These are phyloP conservation scores for Elsinoe perseae DNA, from an alignment of 2,329 filamentous ascomycete species.

Conservation along the genomic window DNA sequence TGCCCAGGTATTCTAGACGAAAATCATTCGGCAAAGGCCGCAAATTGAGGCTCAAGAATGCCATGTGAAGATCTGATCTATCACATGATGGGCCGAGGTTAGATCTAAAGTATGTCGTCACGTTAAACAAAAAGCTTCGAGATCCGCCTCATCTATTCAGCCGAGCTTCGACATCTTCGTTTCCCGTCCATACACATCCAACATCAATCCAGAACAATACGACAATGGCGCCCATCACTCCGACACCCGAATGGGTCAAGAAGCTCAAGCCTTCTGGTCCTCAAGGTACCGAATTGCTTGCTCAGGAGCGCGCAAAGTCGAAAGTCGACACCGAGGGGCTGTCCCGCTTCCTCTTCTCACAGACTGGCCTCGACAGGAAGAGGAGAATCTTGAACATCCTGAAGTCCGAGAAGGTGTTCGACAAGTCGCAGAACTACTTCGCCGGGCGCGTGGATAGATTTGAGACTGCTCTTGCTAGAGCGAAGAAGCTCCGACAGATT, in stretches of 20 bases:
- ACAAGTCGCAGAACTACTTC: slow-evolving; percentile 73
- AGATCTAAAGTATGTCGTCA: slow-evolving; percentile 1
- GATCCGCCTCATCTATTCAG: background rate
- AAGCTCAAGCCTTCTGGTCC: slow-evolving; percentile 57
- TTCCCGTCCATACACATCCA: background rate
- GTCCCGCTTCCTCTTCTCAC: slow-evolving; percentile 61
- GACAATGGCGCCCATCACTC: slow-evolving; percentile 18
- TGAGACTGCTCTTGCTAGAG: slow-evolving; percentile 60
- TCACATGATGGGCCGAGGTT: slow-evolving; percentile 2
- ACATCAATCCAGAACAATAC: background rate
- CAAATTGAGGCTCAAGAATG: slow-evolving; percentile 8
- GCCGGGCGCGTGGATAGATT: slow-evolving; percentile 61
- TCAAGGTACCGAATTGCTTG: slow-evolving; percentile 61
- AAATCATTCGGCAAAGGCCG: slow-evolving; percentile 1
- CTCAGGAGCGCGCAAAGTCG: slow-evolving; percentile 60
- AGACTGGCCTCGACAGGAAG: slow-evolving; percentile 54
- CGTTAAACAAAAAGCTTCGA: slow-evolving; percentile 4
- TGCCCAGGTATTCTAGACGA: slow-evolving; percentile 6
- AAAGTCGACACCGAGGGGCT: slow-evolving; percentile 60
- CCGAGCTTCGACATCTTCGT: background rate
- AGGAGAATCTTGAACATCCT: slow-evolving; percentile 56
- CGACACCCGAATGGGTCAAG: slow-evolving; percentile 55
- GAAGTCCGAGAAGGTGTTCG: slow-evolving; percentile 60
- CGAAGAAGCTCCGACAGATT: slow-evolving; percentile 62
- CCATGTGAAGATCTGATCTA: slow-evolving; percentile 14